These are phyloP conservation scores for Lipomyces yamanashiensis DNA, from an alignment of 805 yeast genomes.

Conservation along the genomic window DNA sequence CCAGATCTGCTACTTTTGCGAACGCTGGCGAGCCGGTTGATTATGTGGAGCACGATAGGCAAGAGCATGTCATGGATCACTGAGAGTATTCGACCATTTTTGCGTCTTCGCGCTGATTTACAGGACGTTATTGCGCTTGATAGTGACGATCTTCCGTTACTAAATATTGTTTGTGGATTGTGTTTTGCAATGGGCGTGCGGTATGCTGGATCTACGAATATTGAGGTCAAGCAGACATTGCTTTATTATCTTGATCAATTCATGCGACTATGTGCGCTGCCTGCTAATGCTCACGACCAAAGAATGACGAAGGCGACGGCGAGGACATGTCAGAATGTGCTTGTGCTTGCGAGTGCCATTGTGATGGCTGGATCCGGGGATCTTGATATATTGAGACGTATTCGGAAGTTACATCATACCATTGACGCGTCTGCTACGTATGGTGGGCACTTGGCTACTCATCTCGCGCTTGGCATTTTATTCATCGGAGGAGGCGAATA, in stretches of 20 bases:
- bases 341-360: constrained; percentile 68
- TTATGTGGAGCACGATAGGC: constrained; percentile 72
- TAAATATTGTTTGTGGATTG: constrained; percentile 73
- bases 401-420: constrained; percentile 70
- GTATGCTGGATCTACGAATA: constrained; percentile 71
- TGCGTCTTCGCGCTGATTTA: constrained; percentile 40
- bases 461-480: constrained; percentile 82
- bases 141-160: constrained; percentile 65
- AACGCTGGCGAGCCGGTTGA: constrained; percentile 64
- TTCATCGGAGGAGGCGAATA: constrained; percentile 93
- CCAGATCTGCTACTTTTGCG: constrained; percentile 78
- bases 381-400: constrained; percentile 70
- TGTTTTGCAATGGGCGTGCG: constrained; percentile 75
- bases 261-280: constrained; percentile 50
- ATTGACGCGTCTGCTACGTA: constrained; percentile 49
- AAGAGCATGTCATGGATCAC: constrained; percentile 60
- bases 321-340: constrained; percentile 58
- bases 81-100: constrained; percentile 56
- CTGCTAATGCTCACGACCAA: constrained; percentile 60
- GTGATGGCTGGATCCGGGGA: constrained; percentile 94
- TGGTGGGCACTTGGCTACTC: constrained; percentile 77
- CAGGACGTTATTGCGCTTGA: constrained; percentile 45
- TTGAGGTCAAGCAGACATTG: constrained; percentile 58
- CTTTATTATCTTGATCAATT: constrained; percentile 59
- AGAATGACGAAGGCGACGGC: constrained; percentile 60